Evolutionary conservation across 305 asterid genomes (phyloP).

Genomic region (Fraxinus sp.): DNA sequence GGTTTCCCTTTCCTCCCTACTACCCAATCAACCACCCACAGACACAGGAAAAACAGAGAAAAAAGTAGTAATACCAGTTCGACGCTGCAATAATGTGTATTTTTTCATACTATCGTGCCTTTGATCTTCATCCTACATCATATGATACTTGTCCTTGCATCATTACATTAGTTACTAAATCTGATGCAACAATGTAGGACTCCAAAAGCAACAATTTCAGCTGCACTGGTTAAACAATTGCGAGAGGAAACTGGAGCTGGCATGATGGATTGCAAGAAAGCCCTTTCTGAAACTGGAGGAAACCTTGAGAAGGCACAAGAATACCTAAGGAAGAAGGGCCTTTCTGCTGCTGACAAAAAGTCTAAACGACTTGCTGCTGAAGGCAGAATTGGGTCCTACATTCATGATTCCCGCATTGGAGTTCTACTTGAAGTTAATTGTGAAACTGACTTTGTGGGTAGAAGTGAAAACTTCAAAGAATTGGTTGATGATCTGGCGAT

Average conservation of each 20-base stretch:
- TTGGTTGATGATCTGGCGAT: conserved; percentile 84
- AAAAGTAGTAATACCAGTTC: neutral
- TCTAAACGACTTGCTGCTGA: conserved; percentile 89
- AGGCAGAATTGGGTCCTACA: conserved; percentile 85
- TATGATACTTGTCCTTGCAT: neutral
- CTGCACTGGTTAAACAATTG: conserved; percentile 80
- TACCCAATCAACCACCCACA: neutral
- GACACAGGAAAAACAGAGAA: neutral
- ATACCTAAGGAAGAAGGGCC: conserved; percentile 86
- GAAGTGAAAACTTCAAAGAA: conserved; percentile 74
- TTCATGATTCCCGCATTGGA: conserved; percentile 87
- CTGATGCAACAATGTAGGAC: conserved; percentile 43
- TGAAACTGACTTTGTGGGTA: conserved; percentile 93
- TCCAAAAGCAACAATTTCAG: conserved; percentile 57
- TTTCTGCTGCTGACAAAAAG: conserved; percentile 84
- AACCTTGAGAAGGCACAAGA: conserved; percentile 88
- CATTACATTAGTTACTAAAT: conserved; percentile 7
- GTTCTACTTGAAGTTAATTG: conserved; percentile 90
- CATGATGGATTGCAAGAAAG: conserved; percentile 99
- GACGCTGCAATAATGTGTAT: neutral
- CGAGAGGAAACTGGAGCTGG: conserved; percentile 98
- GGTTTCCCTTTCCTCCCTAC: neutral
- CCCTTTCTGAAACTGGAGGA: conserved; percentile 84
- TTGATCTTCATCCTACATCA: neutral
- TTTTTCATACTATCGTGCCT: neutral